These are phyloP conservation scores for Sporobolomyces roseus DNA, from an alignment of 768 basidiomycete species.

Conservation along the genomic window DNA sequence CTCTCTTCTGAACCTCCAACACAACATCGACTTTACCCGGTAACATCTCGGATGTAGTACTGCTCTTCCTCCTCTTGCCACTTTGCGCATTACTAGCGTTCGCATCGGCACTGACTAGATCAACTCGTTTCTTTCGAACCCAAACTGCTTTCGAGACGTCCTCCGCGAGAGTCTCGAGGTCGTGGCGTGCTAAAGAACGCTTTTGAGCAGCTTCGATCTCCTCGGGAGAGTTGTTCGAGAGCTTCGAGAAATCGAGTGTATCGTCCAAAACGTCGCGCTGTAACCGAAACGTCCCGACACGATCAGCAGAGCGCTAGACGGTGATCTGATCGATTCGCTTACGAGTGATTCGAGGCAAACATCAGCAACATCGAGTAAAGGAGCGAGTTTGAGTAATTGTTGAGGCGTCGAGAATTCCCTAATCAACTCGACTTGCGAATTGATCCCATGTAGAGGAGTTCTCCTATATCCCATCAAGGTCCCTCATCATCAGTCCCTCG, in stretches of 20 bases:
- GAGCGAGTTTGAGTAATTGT: conserved; percentile 19
- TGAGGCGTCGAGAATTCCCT: conserved; percentile 29
- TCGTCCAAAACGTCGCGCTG: conserved; percentile 32
- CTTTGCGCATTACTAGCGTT: too few species aligned
- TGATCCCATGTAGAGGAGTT: conserved; percentile 28
- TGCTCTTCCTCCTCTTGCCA: not conserved
- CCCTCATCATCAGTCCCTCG: too few species aligned
- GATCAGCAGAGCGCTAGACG: not conserved
- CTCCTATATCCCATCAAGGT: not conserved
- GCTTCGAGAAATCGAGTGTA: conserved; percentile 36
- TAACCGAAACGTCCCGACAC: not conserved
- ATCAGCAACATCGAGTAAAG: conserved; percentile 34
- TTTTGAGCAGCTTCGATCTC: conserved; percentile 13
- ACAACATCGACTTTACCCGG: conserved; percentile 18
- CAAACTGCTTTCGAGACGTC: conserved; percentile 25
- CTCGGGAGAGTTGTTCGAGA: conserved; percentile 19
- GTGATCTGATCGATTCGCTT: not conserved
- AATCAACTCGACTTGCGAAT: conserved; percentile 38
- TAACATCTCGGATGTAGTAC: not conserved
- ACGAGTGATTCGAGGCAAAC: conserved; percentile 28
- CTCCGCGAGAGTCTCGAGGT: conserved; percentile 24
- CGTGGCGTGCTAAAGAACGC: not conserved
- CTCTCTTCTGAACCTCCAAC: conserved; percentile 31
- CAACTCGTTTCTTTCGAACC: conserved; percentile 30
- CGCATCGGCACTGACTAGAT: conserved; percentile 20